Conservation (phyloP, 345 rosid genomes). For the Boechera stricta region DNA sequence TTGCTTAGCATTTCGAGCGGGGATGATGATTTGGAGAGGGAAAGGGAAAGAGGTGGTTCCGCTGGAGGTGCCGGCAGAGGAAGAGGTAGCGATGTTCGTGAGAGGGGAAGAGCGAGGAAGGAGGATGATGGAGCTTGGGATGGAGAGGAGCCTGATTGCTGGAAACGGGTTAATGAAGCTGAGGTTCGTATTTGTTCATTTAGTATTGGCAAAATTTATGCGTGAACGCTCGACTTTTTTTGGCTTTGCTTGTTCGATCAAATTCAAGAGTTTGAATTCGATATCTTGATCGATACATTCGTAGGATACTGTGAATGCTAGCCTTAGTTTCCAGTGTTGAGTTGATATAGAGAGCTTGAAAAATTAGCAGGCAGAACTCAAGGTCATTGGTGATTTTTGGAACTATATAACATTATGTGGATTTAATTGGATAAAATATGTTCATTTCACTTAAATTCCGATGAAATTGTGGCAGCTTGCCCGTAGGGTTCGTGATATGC, state of each 20-base stretch:
- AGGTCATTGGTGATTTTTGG: constrained; percentile 20
- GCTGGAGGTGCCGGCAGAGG: constrained; percentile 46
- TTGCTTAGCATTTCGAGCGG: constrained; percentile 98
- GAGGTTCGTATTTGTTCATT: constrained; percentile 56
- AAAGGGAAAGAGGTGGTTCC: constrained; percentile 46
- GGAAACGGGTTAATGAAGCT: constrained; percentile 92
- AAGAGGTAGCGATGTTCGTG: constrained; percentile 44
- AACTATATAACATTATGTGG: constrained; percentile 3
- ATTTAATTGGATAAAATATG: constrained; percentile 1
- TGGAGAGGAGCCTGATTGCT: constrained; percentile 89
- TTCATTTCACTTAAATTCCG: background rate
- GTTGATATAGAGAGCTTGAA: constrained; percentile 1
- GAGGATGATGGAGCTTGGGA: constrained; percentile 83
- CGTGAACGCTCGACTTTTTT: background rate
- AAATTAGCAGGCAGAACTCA: no score
- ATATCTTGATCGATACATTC: background rate
- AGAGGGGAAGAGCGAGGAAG: constrained; percentile 49
- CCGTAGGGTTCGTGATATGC: constrained; percentile 93
- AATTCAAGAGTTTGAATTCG: background rate
- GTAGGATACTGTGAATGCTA: background rate
- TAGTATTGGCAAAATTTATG: background rate
- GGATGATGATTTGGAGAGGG: constrained; percentile 74
- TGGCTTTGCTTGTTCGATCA: constrained; percentile 1
- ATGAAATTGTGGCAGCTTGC: constrained; percentile 65
- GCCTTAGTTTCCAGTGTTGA: constrained; percentile 9